Evolutionary conservation across 2,329 filamentous ascomycete genomes (phyloP).

Genomic region (Claviceps africana): DNA sequence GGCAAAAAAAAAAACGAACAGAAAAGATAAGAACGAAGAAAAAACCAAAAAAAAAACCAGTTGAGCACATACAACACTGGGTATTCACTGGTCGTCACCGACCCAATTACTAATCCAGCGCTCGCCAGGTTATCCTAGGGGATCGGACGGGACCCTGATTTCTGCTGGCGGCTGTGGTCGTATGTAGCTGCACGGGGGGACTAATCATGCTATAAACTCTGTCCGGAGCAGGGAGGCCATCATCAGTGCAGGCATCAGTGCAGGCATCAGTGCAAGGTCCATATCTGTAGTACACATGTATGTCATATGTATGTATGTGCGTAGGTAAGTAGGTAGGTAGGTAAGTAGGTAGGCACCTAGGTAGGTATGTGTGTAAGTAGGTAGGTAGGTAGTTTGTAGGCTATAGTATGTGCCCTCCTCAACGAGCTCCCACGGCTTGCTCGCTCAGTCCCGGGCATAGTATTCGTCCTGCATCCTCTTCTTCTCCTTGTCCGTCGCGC

Average conservation of each 20-base stretch:
- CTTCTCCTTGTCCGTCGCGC: slow-evolving; percentile 23
- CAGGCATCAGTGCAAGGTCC: background rate
- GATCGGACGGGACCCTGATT: background rate
- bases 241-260: too few relatives aligned
- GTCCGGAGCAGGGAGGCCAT: background rate
- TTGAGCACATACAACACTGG: background rate
- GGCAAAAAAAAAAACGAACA: background rate
- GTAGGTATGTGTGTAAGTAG: too few relatives aligned
- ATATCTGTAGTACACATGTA: background rate
- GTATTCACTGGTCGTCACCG: background rate
- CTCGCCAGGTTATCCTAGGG: background rate
- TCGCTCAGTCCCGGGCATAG: slow-evolving; percentile 21
- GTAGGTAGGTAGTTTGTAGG: too few relatives aligned
- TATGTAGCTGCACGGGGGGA: background rate
- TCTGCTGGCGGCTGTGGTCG: background rate
- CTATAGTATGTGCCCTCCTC: too few relatives aligned
- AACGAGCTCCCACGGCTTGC: background rate
- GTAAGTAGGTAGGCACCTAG: too few relatives aligned
- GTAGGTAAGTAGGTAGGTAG: too few relatives aligned
- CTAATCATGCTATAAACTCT: background rate
- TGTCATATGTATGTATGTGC: too few relatives aligned
- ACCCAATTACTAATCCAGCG: background rate
- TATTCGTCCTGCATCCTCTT: slow-evolving; percentile 34
- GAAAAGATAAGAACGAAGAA: background rate
- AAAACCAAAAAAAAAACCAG: background rate